Percentiles rank a stretch among this genome's conserved stretches.
Evolutionary conservation across 805 yeast genomes (phyloP).

Genomic region (Sugiyamaella marilandica): DNA sequence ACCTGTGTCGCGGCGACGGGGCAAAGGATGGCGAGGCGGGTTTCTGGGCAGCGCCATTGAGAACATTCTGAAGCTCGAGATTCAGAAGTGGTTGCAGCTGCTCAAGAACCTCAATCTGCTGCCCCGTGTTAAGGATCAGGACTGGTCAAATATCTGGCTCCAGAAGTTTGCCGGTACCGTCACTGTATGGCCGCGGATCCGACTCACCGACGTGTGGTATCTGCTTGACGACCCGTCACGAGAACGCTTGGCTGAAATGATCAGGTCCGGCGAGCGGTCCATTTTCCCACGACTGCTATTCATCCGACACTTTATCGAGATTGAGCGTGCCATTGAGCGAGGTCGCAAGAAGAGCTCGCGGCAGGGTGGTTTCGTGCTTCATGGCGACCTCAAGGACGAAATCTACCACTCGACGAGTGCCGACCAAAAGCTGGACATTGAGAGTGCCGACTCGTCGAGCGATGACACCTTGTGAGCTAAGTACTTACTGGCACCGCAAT

Average conservation of each 20-base stretch:
- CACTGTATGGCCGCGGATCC: conserved; percentile 69
- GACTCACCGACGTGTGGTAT: conserved; percentile 53
- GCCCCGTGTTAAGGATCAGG: conserved; percentile 67
- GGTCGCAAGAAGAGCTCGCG: conserved; percentile 15
- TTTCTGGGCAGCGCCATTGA: conserved; percentile 69
- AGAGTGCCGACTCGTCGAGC: conserved; percentile 2
- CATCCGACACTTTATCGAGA: conserved; percentile 55
- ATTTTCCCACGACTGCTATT: conserved; percentile 64
- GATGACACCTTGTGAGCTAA: not conserved
- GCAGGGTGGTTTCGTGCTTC: not conserved
- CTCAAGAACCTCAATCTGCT: conserved; percentile 59
- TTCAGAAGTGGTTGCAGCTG: conserved; percentile 70
- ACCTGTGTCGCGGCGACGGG: conserved; percentile 59
- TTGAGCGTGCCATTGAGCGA: conserved; percentile 60
- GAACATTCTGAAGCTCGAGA: conserved; percentile 64
- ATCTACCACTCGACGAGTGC: conserved; percentile 4
- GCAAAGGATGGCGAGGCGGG: conserved; percentile 67
- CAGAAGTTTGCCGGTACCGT: conserved; percentile 72
- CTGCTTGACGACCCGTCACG: conserved; percentile 66
- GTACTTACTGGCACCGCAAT: no score
- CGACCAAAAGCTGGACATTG: not conserved
- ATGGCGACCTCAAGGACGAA: not conserved
- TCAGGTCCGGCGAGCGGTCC: conserved; percentile 57
- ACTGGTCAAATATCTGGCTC: conserved; percentile 74
- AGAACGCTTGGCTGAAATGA: conserved; percentile 49